Percentiles rank a stretch among this genome's conserved stretches.
These are phyloP conservation scores for Colletotrichum nymphaeae DNA, from an alignment of 2,329 filamentous ascomycete genomes.

Conservation along the genomic window DNA sequence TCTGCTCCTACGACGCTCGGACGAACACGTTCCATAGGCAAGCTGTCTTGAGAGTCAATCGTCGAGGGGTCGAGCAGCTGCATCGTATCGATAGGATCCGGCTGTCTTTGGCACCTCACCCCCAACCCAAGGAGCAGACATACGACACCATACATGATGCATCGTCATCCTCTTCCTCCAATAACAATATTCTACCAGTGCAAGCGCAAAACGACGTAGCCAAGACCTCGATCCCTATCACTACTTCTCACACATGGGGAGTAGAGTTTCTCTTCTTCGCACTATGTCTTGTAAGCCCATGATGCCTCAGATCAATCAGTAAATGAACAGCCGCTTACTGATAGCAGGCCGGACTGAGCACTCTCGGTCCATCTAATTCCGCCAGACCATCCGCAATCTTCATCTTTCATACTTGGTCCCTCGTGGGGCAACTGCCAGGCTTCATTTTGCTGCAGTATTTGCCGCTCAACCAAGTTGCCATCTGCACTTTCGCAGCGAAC, in stretches of 20 bases:
- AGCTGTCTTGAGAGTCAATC: conserved; percentile 52
- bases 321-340: not conserved
- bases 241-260: not conserved
- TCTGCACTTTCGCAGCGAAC: not conserved
- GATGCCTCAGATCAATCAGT: too few relatives aligned
- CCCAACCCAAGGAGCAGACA: not conserved
- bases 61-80: not conserved
- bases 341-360: not conserved
- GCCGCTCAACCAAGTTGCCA: not conserved
- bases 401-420: not conserved
- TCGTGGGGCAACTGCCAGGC: not conserved
- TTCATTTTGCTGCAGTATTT: not conserved
- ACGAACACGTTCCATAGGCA: conserved; percentile 53
- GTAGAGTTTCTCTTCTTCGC: not conserved
- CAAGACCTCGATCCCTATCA: not conserved
- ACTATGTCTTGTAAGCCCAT: not conserved
- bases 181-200: not conserved
- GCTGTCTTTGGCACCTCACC: not conserved
- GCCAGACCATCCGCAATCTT: not conserved
- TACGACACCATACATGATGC: not conserved
- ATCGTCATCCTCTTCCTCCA: not conserved
- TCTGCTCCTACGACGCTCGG: conserved; percentile 58
- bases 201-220: not conserved
- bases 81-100: not conserved
- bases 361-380: not conserved